Evolutionary conservation across 768 basidiomycete species (phyloP), one percentile per base, ranked within the genome.

Genomic region (Kwoniella shandongensis): DNA sequence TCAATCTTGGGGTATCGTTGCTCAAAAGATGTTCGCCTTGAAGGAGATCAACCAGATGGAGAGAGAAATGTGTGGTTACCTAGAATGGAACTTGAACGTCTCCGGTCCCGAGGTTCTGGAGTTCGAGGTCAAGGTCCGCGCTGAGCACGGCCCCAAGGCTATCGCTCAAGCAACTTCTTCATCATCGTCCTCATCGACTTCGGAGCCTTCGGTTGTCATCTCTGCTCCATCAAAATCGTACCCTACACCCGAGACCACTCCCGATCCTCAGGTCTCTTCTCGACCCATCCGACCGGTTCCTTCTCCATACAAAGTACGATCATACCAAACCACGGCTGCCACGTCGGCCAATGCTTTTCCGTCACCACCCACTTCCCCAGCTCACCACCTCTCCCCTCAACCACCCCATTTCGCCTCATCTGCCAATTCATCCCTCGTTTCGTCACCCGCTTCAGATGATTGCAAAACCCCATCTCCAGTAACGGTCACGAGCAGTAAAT

Each of bases 31-130:
- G 84, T 93, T 92, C 67, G 79, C 81, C 1, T 79, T 93, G 6
- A 82, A 88, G 44, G 91, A 93, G 81, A 87, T 96, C 70, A 96
- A 96, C 76, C 91, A 93, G 81, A 92, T 93, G 91, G 91, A 93
- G 79, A 80, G 90, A 22, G 91, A 93, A 78, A 91, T 96, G 86
- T 91, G 86, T 62, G 82, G 84, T 15, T 98, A 97, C 70, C 80
- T 99, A 41, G 92, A 94, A 73, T 97, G 91, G 92, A 71, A 76
- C 51, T 61, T 80, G 61, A 78, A 78, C 60, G 71, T 78, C 41
- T 63, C 63, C 6, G 74, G 71, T 20, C 64, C 74, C 35, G 77
- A 79, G 61, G 67, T 79, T 25, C 38, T 58, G 39, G 73, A 72
- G 11, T 79, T 79, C 52, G 77, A 77, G 51, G 62, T 61, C 29